Conservation (phyloP, 306 rosid species). For the Delonix regia region DNA sequence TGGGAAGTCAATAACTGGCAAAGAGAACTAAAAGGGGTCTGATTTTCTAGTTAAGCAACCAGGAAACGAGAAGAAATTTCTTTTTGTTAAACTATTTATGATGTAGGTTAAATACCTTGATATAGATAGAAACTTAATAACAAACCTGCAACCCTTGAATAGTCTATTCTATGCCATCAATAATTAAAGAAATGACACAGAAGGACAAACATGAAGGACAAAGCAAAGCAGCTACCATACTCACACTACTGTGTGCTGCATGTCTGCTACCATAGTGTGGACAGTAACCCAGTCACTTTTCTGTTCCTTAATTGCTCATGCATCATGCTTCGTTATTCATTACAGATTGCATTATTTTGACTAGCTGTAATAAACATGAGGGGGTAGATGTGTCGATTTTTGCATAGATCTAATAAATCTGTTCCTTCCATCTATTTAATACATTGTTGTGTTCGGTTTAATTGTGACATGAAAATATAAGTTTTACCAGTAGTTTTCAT, state of each 20-base stretch:
- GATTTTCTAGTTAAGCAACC: slow-evolving; percentile 28
- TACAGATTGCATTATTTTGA: not conserved
- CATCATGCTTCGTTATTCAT: not conserved
- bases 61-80: slow-evolving; percentile 12
- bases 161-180: not conserved
- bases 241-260: not conserved
- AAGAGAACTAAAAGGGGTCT: slow-evolving; percentile 19
- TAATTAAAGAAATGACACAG: not conserved
- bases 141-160: not conserved
- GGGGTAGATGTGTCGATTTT: not conserved
- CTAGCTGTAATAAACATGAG: not conserved
- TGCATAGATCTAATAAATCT: not conserved
- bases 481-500: not conserved
- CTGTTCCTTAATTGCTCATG: not conserved
- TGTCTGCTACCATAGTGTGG: not conserved
- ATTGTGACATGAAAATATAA: not conserved
- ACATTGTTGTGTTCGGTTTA: not conserved
- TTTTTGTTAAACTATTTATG: not conserved
- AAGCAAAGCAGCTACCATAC: not conserved
- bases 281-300: not conserved
- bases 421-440: not conserved
- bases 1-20: not conserved
- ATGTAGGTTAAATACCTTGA: slow-evolving; percentile 24
- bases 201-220: not conserved
- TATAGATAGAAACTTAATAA: slow-evolving; percentile 13